Percentiles rank a stretch among this genome's conserved stretches.
These are phyloP conservation scores for Clonostachys chloroleuca DNA, from an alignment of 2,329 filamentous ascomycete species.

Conservation along the genomic window DNA sequence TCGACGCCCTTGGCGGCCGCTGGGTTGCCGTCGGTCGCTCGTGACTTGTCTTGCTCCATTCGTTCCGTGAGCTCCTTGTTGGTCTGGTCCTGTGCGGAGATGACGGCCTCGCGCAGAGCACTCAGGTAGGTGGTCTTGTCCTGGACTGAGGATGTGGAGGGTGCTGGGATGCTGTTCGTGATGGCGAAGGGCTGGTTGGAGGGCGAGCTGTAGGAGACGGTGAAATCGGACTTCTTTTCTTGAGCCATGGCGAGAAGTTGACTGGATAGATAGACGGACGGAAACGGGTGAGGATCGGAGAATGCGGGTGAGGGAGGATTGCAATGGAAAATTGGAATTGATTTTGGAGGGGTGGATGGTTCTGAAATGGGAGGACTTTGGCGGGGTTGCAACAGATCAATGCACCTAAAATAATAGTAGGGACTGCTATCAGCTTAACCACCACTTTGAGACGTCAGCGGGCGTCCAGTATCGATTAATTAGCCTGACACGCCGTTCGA, in stretches of 20 bases:
- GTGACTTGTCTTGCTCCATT: constrained; percentile 69
- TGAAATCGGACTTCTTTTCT: constrained; percentile 1
- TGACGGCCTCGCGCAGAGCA: constrained; percentile 51
- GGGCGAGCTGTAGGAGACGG: constrained; percentile 49
- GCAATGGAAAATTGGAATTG: no score
- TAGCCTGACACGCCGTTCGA: no score
- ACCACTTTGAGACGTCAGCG: no score
- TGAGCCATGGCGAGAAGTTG: constrained; percentile 3
- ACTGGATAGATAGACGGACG: no score
- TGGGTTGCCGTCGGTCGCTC: constrained; percentile 16
- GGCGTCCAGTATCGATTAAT: no score
- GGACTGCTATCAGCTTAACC: no score
- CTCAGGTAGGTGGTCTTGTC: constrained; percentile 57
- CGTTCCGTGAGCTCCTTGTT: constrained; percentile 68
- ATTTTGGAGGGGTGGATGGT: no score
- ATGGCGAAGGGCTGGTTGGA: constrained; percentile 41
- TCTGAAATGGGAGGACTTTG: no score
- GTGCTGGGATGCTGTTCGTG: constrained; percentile 25
- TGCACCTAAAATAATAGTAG: no score
- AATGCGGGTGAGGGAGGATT: no score
- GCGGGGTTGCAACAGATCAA: no score
- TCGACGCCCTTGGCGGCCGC: constrained; percentile 25
- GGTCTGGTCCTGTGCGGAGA: constrained; percentile 57
- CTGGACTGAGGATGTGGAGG: constrained; percentile 25
- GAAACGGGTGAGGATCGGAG: no score